Percentiles rank a stretch among this genome's conserved stretches.
These are phyloP conservation scores for Glaciozyma martinii DNA, from an alignment of 768 basidiomycete species.

Conservation along the genomic window DNA sequence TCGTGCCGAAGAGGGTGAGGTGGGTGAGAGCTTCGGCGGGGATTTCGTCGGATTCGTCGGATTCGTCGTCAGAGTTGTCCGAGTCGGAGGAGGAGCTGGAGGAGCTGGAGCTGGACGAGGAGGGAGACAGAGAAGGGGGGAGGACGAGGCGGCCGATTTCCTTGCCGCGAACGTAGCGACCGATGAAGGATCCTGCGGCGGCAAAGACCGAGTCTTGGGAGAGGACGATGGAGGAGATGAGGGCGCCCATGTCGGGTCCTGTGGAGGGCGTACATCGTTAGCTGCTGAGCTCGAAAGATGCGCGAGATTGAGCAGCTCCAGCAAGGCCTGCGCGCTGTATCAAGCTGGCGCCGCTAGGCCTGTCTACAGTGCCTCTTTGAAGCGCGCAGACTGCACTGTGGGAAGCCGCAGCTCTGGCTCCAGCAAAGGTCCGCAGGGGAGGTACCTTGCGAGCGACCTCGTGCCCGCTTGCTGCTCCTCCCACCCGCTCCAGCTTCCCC, in stretches of 20 bases:
- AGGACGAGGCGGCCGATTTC: constrained; percentile 52
- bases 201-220: constrained; percentile 82
- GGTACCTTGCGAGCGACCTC: too few relatives aligned
- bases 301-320: background rate
- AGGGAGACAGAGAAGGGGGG: background rate
- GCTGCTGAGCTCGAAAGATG: background rate
- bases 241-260: constrained; percentile 74
- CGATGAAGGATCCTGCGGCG: constrained; percentile 55
- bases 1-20: constrained; percentile 69
- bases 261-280: background rate
- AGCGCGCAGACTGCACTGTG: too few relatives aligned
- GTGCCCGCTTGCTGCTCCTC: too few relatives aligned
- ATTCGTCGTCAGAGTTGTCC: constrained; percentile 9
- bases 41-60: constrained; percentile 22
- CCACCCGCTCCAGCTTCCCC: background rate
- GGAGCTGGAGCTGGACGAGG: background rate
- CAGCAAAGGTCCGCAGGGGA: too few relatives aligned
- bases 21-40: constrained; percentile 45
- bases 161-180: constrained; percentile 81
- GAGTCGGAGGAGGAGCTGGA: background rate
- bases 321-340: background rate
- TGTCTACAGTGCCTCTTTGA: too few relatives aligned
- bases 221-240: constrained; percentile 67
- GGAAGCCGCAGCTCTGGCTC: too few relatives aligned
- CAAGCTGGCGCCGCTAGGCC: background rate